These are phyloP conservation scores for Aplosporella prunicola DNA, from an alignment of 2,329 filamentous ascomycete genomes.

Conservation along the genomic window DNA sequence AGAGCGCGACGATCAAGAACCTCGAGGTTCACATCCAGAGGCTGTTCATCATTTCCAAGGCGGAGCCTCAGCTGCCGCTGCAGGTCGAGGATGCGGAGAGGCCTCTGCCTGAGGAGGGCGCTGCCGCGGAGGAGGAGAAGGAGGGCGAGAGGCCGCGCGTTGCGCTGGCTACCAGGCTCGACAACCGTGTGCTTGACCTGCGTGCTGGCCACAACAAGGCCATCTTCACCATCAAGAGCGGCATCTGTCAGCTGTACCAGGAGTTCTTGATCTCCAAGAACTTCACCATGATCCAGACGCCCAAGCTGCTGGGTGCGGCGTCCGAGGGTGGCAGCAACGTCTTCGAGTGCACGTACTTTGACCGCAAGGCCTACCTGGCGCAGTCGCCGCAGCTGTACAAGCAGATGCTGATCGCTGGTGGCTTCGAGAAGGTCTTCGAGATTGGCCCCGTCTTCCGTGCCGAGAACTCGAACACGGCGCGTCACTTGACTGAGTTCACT, in stretches of 20 bases:
- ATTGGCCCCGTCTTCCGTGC: conserved; percentile 76
- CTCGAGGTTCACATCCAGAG: conserved; percentile 84
- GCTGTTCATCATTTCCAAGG: conserved; percentile 65
- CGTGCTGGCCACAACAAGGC: conserved; percentile 85
- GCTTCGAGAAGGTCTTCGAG: conserved; percentile 67
- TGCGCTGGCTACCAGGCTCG: conserved; percentile 71
- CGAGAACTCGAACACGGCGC: conserved; percentile 76
- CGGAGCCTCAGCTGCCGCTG: conserved; percentile 51
- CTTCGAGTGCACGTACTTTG: conserved; percentile 85
- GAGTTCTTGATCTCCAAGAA: conserved; percentile 67
- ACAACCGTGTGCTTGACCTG: conserved; percentile 90
- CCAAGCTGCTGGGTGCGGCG: conserved; percentile 79
- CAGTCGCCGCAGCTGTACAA: conserved; percentile 83
- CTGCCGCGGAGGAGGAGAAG: conserved; percentile 40
- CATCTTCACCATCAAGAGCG: conserved; percentile 62
- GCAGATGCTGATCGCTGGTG: conserved; percentile 73
- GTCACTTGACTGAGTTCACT: conserved; percentile 82
- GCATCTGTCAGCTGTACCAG: conserved; percentile 60
- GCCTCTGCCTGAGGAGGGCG: conserved; percentile 37
- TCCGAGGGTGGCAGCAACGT: conserved; percentile 91
- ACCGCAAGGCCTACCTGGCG: conserved; percentile 67
- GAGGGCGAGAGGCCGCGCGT: conserved; percentile 58
- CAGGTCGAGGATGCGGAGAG: conserved; percentile 46
- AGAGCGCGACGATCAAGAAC: conserved; percentile 70
- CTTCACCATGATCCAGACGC: conserved; percentile 80